phyloP scores from a whole-genome alignment of 2,329 filamentous ascomycete species.

The Cladophialophora yegresii region DNA sequence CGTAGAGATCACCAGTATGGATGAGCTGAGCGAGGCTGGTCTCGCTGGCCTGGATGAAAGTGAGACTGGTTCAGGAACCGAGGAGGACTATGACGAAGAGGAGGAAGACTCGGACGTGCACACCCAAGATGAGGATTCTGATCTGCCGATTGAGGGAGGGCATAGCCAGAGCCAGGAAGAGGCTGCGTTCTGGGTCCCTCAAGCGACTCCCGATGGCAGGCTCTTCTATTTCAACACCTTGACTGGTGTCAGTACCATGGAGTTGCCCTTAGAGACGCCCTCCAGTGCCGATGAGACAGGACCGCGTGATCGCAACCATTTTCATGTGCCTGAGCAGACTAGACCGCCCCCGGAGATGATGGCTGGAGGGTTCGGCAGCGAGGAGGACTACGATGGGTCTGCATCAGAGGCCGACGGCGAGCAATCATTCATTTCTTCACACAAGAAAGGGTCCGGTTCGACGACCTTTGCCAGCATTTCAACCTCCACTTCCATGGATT shows the following conservation, averaged over 20 bases:
- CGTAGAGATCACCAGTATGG: conserved; percentile 71
- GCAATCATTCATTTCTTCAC: conserved; percentile 67
- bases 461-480: conserved; percentile 71
- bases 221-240: conserved; percentile 98
- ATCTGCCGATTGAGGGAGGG: conserved; percentile 68
- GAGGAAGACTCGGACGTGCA: conserved; percentile 70
- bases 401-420: conserved; percentile 82
- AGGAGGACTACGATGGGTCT: conserved; percentile 92
- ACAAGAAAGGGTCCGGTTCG: conserved; percentile 69
- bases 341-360: conserved; percentile 88
- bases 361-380: conserved; percentile 75
- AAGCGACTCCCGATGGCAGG: conserved; percentile 88
- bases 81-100: conserved; percentile 65
- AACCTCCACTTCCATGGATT: conserved; percentile 88
- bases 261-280: conserved; percentile 89
- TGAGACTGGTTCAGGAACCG: conserved; percentile 52
- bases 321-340: conserved; percentile 84
- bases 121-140: conserved; percentile 61
- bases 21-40: conserved; percentile 60
- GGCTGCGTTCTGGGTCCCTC: conserved; percentile 97
- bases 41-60: conserved; percentile 51
- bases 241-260: conserved; percentile 91
- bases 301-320: conserved; percentile 83
- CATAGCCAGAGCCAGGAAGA: conserved; percentile 70
- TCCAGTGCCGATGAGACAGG: conserved; percentile 77